Base-by-base conservation (phyloP, 345 rosid genomes). In the Citrus mangshanensis region DNA sequence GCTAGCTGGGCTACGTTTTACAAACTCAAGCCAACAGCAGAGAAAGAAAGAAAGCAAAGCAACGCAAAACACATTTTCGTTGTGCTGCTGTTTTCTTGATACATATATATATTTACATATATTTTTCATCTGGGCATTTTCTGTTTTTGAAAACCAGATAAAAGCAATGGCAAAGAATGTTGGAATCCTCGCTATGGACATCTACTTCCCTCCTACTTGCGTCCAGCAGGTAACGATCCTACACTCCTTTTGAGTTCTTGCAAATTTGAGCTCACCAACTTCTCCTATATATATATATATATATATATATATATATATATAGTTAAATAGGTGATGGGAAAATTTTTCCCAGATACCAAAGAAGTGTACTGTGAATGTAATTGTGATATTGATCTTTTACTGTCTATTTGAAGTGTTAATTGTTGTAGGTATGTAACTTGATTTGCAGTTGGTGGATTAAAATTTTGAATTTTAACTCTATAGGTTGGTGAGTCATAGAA, bases 191-290 rank as follows among this genome's bases (percentile, higher is more conserved):
- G 98, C 99, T 77, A 76, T 94, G 88, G 98, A 97, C 63, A 93
- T 97, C 84, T 97, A 97, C 83, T 97, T 97, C 87, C 99, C 99
- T 85, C 98, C 97, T 16, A 89, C 95, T 80, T 97, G 90, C 82
- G 89, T 97, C 85, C 95, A 91, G 80, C 99, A 97, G 98, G 99
- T 94, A 6, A 70, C 25, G 12, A 75, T 73, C 79, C 28, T 10
- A 59, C 32, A 13, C 73, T 40, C 34, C 63, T 75, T 75, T 37
- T 22, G 19, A 75, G 37, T 38, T 74, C 27, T 8, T 74, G 78
- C 25, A 76, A 64, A n/a, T 60, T 68, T 55, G 7, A 30, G 14
- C 63, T 64, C 10, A 56, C 75, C 24, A 55, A 34, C 24, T 30
- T 62, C 6, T 61, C 59, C 42, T 63, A 59, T 74, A 8, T 2